Conservation (phyloP, 2,329 filamentous ascomycete species). For the Juglanconis oblonga region DNA sequence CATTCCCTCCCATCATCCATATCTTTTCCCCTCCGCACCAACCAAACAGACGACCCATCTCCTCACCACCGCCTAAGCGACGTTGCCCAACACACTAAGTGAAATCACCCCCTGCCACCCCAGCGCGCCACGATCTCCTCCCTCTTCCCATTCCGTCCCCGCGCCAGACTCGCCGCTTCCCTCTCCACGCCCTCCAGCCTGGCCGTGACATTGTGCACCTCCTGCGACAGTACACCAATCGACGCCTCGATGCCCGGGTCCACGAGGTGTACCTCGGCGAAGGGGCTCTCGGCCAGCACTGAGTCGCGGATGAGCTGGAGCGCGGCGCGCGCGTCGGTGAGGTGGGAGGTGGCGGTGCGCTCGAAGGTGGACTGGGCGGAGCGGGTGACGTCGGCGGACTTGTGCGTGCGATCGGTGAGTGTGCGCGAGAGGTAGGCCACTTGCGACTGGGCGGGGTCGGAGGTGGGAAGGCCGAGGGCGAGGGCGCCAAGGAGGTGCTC, state of each 20-base stretch:
- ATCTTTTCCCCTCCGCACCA: not conserved
- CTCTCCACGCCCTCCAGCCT: conserved; percentile 37
- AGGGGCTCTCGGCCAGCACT: conserved; percentile 51
- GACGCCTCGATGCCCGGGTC: conserved; percentile 52
- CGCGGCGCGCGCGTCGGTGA: conserved; percentile 47
- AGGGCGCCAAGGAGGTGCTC: conserved; percentile 48
- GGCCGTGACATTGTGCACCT: conserved; percentile 39
- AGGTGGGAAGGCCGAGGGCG: conserved; percentile 39
- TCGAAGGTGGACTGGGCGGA: conserved; percentile 53
- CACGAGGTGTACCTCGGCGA: conserved; percentile 43
- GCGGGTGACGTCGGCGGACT: conserved; percentile 35
- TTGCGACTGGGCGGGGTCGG: conserved; percentile 24
- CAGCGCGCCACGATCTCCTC: conserved; percentile 48
- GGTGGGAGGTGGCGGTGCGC: conserved; percentile 33
- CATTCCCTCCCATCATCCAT: no score
- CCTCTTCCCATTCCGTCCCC: conserved; percentile 42
- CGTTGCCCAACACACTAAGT: not conserved
- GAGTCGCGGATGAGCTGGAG: conserved; percentile 49
- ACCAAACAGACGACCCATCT: not conserved
- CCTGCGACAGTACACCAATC: conserved; percentile 44
- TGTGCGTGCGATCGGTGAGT: conserved; percentile 8
- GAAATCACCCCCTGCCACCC: conserved; percentile 22
- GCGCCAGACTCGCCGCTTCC: conserved; percentile 30
- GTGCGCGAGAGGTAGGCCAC: not conserved
- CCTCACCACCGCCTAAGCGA: not conserved